These are phyloP conservation scores for Fusarium bulbicola DNA, from an alignment of 2,329 filamentous ascomycete genomes.

Conservation along the genomic window DNA sequence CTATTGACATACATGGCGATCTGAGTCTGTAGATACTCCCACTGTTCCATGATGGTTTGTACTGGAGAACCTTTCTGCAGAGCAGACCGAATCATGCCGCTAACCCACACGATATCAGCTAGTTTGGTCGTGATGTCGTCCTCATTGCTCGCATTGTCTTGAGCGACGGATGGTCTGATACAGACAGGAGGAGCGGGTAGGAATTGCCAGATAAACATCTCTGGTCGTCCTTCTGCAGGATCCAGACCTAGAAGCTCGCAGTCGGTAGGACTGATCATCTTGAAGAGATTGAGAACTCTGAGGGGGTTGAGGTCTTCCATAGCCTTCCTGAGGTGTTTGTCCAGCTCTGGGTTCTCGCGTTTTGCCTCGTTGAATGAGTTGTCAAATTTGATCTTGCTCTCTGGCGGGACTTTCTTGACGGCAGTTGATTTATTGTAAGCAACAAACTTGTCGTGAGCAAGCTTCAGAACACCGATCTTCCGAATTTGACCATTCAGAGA, in stretches of 20 bases:
- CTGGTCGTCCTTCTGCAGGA: conserved; percentile 84
- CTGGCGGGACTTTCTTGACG: conserved; percentile 82
- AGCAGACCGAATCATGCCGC: conserved; percentile 84
- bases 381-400: conserved; percentile 85
- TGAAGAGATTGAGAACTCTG: conserved; percentile 89
- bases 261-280: conserved; percentile 83
- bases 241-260: conserved; percentile 92
- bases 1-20: conserved; percentile 99
- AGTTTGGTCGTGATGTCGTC: conserved; percentile 97
- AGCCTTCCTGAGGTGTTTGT: conserved; percentile 90
- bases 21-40: conserved; percentile 95
- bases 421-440: conserved; percentile 90
- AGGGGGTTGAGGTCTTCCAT: conserved; percentile 95
- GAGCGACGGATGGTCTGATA: conserved; percentile 91
- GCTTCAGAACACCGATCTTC: conserved; percentile 91
- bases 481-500: conserved; percentile 90
- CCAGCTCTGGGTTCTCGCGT: conserved; percentile 80
- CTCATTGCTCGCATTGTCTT: conserved; percentile 92
- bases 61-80: conserved; percentile 85
- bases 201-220: conserved; percentile 98
- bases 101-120: conserved; percentile 95
- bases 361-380: conserved; percentile 84
- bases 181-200: conserved; percentile 93
- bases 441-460: conserved; percentile 92
- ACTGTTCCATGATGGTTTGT: conserved; percentile 94